These are phyloP conservation scores for Phoma sp. DNA, from an alignment of 2,329 filamentous ascomycete genomes.

Conservation along the genomic window DNA sequence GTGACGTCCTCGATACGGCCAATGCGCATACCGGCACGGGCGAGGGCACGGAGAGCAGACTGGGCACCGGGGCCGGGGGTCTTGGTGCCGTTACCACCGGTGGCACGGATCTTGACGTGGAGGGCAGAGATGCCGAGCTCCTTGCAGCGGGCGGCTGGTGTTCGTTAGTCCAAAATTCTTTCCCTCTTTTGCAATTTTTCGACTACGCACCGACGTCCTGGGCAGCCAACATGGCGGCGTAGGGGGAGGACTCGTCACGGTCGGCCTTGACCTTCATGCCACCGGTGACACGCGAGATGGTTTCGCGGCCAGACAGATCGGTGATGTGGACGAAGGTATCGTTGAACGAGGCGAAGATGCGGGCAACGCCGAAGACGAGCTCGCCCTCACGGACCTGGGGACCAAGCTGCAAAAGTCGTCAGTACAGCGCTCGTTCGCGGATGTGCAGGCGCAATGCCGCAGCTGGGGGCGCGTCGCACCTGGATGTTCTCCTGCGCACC, in stretches of 20 bases:
- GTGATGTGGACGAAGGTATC: constrained; percentile 87
- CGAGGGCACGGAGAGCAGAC: constrained; percentile 97
- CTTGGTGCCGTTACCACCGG: constrained; percentile 99
- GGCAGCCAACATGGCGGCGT: constrained; percentile 99
- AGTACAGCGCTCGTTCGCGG: background rate
- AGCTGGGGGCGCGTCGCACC: constrained; percentile 15
- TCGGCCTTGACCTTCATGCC: constrained; percentile 99
- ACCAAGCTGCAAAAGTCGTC: constrained; percentile 64
- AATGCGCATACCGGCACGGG: constrained; percentile 99
- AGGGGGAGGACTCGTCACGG: constrained; percentile 99
- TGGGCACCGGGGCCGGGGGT: constrained; percentile 98
- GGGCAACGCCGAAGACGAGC: constrained; percentile 96
- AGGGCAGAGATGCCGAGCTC: constrained; percentile 90
- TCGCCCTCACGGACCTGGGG: constrained; percentile 97
- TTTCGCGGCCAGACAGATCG: constrained; percentile 98
- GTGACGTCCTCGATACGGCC: constrained; percentile 99
- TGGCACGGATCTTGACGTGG: constrained; percentile 99
- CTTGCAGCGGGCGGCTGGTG: constrained; percentile 80
- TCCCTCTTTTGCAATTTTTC: background rate
- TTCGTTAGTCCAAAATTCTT: background rate
- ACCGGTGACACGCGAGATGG: constrained; percentile 99
- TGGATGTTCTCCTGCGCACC: constrained; percentile 88
- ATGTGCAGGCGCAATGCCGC: background rate
- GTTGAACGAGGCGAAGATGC: constrained; percentile 87
- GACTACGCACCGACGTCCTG: constrained; percentile 68